Conservation (phyloP, 1,284 basidiomycete genomes). For the Papiliotrema terrestris region DNA sequence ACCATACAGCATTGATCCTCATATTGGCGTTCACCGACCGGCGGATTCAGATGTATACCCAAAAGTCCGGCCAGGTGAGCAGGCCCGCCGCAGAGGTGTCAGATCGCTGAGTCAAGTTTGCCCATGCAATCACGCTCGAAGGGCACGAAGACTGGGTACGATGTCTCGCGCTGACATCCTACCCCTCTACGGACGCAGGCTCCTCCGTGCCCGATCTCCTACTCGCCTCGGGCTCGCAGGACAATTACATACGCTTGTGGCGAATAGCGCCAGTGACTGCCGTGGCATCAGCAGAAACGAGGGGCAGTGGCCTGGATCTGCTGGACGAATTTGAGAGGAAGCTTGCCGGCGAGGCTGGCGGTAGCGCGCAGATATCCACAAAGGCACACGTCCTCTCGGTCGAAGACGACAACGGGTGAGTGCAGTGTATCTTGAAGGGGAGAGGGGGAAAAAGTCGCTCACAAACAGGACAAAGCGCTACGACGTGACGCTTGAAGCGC, state of each 20-base stretch:
- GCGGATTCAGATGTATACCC: conserved; percentile 70
- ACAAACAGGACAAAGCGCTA: conserved; percentile 52
- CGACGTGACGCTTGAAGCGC: conserved; percentile 81
- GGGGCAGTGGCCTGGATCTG: conserved; percentile 58
- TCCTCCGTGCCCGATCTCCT: conserved; percentile 46
- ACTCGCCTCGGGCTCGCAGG: conserved; percentile 88
- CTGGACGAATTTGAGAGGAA: conserved; percentile 84
- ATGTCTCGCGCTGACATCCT: conserved; percentile 63
- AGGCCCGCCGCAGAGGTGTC: conserved; percentile 49
- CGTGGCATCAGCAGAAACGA: conserved; percentile 15
- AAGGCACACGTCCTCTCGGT: conserved; percentile 72
- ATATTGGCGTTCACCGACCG: conserved; percentile 73
- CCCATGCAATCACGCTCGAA: conserved; percentile 56
- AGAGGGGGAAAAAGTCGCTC: background rate
- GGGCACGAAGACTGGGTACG: conserved; percentile 95
- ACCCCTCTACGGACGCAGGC: conserved; percentile 28
- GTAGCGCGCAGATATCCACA: conserved; percentile 75
- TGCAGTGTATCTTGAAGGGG: conserved; percentile 3
- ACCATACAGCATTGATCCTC: conserved; percentile 61
- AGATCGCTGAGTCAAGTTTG: conserved; percentile 48
- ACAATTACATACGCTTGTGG: conserved; percentile 87
- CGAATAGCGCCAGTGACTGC: conserved; percentile 57
- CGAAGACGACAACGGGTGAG: conserved; percentile 57
- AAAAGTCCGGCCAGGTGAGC: conserved; percentile 58
- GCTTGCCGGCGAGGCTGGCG: conserved; percentile 62